phyloP scores from a whole-genome alignment of 2,329 filamentous ascomycete species.

The Ophiostoma himal-ulmi region DNA sequence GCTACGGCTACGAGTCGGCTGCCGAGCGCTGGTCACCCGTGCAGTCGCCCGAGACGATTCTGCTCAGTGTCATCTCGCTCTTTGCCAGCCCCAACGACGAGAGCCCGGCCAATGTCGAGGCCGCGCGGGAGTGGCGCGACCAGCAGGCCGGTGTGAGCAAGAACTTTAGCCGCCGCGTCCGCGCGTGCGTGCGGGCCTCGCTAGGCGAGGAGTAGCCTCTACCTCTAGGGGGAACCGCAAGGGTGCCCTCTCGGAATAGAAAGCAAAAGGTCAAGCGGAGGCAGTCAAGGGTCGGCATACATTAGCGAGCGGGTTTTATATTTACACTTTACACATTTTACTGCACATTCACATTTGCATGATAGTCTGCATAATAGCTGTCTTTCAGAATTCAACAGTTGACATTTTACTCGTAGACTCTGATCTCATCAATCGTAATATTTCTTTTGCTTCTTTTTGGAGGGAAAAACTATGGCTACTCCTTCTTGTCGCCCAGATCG shows the following conservation, averaged over 20 bases:
- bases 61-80: slow-evolving; percentile 87
- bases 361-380: neutral
- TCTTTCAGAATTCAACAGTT: neutral
- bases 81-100: slow-evolving; percentile 91
- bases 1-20: slow-evolving; percentile 86
- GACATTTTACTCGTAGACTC: neutral
- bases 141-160: slow-evolving; percentile 55
- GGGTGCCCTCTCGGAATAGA: neutral
- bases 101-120: slow-evolving; percentile 91
- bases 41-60: slow-evolving; percentile 89
- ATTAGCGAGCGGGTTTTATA: neutral
- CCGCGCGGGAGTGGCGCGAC: slow-evolving; percentile 79
- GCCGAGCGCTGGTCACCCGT: slow-evolving; percentile 91
- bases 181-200: slow-evolving; percentile 75
- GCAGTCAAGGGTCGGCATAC: neutral
- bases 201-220: slow-evolving; percentile 57
- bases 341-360: neutral
- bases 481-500: slow-evolving; percentile 35
- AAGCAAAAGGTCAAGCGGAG: too few species aligned
- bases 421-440: neutral
- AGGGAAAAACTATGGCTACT: neutral
- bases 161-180: slow-evolving; percentile 73
- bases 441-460: neutral
- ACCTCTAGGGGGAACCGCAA: too few species aligned
- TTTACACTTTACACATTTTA: neutral